A percentile compares a stretch with the other conserved stretches of the same genome.
phyloP scores from a whole-genome alignment of 225 moss, liverwort and hornwort species.

The Pseudoscleropodium purum region DNA sequence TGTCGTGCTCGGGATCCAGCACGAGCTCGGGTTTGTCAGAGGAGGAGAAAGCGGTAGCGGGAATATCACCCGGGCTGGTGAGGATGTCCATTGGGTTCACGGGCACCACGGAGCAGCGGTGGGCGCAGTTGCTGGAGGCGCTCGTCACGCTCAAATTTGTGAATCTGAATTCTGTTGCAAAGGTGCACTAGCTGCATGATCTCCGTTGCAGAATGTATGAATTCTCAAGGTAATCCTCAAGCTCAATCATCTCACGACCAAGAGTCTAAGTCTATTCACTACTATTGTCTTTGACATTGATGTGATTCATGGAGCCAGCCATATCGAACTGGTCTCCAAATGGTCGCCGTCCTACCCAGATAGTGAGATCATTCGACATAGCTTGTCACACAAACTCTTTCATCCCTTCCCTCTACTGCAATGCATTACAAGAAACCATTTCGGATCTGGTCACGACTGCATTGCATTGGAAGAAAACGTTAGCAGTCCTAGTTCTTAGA shows the following conservation, averaged over 20 bases:
- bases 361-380: neutral
- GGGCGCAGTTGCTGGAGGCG: constrained; percentile 78
- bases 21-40: constrained; percentile 56
- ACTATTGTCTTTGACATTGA: neutral
- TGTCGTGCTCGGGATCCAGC: constrained; percentile 67
- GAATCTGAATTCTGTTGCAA: neutral
- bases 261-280: neutral
- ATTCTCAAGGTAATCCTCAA: neutral
- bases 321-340: neutral
- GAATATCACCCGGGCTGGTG: constrained; percentile 67
- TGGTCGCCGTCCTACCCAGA: neutral
- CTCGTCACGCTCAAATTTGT: constrained; percentile 55
- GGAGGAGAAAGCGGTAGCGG: constrained; percentile 30
- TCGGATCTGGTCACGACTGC: too few species aligned
- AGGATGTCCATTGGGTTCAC: constrained; percentile 89
- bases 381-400: neutral
- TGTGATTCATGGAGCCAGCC: neutral
- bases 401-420: neutral
- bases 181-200: neutral
- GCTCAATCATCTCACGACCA: neutral
- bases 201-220: neutral
- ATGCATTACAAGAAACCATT: too few species aligned
- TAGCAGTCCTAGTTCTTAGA: neutral
- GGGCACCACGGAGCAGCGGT: constrained; percentile 69
- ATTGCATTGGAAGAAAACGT: neutral